These are phyloP conservation scores for Ustilaginoidea virens DNA, from an alignment of 2,329 filamentous ascomycete species.

Conservation along the genomic window DNA sequence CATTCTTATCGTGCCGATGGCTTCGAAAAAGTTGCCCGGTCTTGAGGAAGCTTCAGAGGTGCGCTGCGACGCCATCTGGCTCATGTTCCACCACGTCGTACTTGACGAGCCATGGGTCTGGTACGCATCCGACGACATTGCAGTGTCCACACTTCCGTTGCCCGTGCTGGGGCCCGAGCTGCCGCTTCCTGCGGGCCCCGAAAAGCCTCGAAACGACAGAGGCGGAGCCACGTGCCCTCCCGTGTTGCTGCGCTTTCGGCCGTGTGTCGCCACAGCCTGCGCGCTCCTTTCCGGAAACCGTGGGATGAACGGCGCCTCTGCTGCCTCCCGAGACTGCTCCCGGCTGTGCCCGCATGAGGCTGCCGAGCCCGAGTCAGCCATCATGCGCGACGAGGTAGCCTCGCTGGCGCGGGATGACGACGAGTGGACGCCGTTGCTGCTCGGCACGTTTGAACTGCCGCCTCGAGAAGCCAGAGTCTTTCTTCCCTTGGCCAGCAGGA, in stretches of 20 bases:
- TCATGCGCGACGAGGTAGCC: conserved; percentile 19
- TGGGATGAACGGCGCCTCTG: conserved; percentile 57
- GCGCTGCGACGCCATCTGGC: conserved; percentile 29
- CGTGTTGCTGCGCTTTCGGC: conserved; percentile 80
- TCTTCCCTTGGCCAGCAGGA: conserved; percentile 71
- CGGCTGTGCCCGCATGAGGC: conserved; percentile 23
- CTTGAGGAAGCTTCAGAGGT: conserved; percentile 40
- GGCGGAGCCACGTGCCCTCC: conserved; percentile 58
- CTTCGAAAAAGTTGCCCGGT: conserved; percentile 60
- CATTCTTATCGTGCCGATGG: conserved; percentile 86
- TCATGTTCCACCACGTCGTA: conserved; percentile 28
- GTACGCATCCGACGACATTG: conserved; percentile 45
- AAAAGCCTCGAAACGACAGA: conserved; percentile 66
- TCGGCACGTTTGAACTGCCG: conserved; percentile 35
- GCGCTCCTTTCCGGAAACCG: conserved; percentile 47
- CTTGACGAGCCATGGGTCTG: conserved; percentile 36
- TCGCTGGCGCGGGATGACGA: conserved; percentile 23
- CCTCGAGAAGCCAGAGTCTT: conserved; percentile 35
- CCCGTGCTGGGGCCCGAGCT: conserved; percentile 40
- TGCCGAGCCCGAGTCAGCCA: conserved; percentile 24
- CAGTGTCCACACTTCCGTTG: conserved; percentile 40
- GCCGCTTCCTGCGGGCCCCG: conserved; percentile 29
- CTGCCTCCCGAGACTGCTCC: conserved; percentile 41
- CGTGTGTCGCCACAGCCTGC: conserved; percentile 37
- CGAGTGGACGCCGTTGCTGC: no score